Percentiles rank a stretch among this genome's conserved stretches.
Conservation (phyloP, 2,329 filamentous ascomycete species). For the Botrytis hyacinthi region DNA sequence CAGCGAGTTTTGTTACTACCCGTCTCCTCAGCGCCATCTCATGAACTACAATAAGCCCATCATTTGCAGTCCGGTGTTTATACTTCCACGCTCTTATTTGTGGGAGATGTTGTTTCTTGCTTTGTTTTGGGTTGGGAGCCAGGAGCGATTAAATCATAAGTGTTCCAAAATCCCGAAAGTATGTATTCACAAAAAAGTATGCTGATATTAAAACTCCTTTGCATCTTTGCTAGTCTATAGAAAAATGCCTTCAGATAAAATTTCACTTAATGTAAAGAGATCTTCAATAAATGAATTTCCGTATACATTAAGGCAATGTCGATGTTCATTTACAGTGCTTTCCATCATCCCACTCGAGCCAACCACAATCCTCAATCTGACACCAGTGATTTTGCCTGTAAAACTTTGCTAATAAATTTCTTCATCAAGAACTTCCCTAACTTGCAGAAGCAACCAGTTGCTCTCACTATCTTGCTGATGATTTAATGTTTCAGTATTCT, state of each 20-base stretch:
- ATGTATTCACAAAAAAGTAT: background rate
- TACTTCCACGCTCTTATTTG: fast-evolving
- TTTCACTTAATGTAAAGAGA: background rate
- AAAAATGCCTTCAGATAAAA: fast-evolving
- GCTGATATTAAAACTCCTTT: background rate
- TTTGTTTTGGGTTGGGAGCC: no score
- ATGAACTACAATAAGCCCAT: no score
- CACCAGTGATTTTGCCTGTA: background rate
- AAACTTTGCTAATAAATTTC: background rate
- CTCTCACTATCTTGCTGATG: background rate
- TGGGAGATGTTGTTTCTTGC: no score
- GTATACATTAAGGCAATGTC: background rate
- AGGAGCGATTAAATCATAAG: background rate
- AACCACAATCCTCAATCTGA: background rate
- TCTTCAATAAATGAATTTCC: background rate
- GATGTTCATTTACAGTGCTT: background rate
- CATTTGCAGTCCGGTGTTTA: background rate
- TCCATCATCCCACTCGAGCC: background rate
- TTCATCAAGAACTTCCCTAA: background rate
- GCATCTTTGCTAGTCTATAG: background rate
- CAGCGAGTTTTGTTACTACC: no score
- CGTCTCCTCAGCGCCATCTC: no score
- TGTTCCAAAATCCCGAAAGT: background rate
- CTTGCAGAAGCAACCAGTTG: background rate
- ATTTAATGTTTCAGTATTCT: background rate